These are phyloP conservation scores for Pyrenophora teres DNA, from an alignment of 2,329 filamentous ascomycete genomes.

Conservation along the genomic window DNA sequence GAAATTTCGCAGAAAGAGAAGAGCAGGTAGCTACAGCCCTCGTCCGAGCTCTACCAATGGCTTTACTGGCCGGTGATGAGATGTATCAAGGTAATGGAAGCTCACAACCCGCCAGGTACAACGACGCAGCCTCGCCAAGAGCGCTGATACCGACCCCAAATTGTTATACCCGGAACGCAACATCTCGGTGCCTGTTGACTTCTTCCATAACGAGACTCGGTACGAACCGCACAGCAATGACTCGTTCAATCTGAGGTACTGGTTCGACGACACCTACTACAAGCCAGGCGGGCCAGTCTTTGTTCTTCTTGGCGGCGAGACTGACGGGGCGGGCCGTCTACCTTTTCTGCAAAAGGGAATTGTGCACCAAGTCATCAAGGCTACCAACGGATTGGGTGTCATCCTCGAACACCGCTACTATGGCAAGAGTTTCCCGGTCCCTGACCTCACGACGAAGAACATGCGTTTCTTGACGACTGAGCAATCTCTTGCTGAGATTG, in stretches of 20 bases:
- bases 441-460: constrained; percentile 69
- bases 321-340: constrained; percentile 64
- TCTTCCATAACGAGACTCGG: constrained; percentile 78
- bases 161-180: constrained; percentile 56
- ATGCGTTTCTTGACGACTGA: constrained; percentile 83
- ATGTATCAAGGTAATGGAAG: not conserved
- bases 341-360: constrained; percentile 79
- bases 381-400: constrained; percentile 71
- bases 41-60: not conserved
- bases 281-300: constrained; percentile 79
- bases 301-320: constrained; percentile 75
- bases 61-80: not conserved
- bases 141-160: constrained; percentile 40
- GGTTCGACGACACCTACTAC: constrained; percentile 80
- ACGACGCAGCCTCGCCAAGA: constrained; percentile 32
- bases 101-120: constrained; percentile 20
- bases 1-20: constrained; percentile 24
- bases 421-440: constrained; percentile 71
- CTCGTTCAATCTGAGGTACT: constrained; percentile 75
- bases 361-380: constrained; percentile 69
- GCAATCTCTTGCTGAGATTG: constrained; percentile 79
- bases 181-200: constrained; percentile 68
- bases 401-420: constrained; percentile 90
- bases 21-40: constrained; percentile 22
- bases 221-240: constrained; percentile 77